A percentile compares a stretch with the other conserved stretches of the same genome.
Evolutionary conservation across 2,329 filamentous ascomycete genomes (phyloP).

Genomic region (Orbilia oligospora): DNA sequence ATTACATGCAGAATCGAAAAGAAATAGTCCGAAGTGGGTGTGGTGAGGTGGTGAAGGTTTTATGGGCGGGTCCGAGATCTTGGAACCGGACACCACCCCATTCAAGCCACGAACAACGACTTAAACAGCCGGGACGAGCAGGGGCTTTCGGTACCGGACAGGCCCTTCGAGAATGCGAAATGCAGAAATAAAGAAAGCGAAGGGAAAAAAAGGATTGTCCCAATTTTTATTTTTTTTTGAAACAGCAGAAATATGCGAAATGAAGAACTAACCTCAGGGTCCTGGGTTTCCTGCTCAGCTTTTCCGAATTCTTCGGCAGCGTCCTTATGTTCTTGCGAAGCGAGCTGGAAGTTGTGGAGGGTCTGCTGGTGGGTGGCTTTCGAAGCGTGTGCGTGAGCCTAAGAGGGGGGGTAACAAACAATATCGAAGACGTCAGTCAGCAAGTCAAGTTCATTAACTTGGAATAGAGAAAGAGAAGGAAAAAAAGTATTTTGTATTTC

Average conservation of each 20-base stretch:
- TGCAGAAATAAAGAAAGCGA: neutral
- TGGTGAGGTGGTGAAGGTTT: constrained; percentile 55
- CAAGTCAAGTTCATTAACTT: constrained; percentile 1
- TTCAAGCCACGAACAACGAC: constrained; percentile 57
- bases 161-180: constrained; percentile 40
- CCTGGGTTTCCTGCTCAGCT: constrained; percentile 56
- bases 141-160: constrained; percentile 48
- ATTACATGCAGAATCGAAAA: constrained; percentile 24
- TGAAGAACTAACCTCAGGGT: constrained; percentile 60
- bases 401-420: neutral
- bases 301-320: constrained; percentile 61
- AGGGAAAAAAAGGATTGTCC: constrained; percentile 23
- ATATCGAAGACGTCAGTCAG: constrained; percentile 21
- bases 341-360: constrained; percentile 61
- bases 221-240: no score
- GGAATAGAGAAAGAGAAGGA: no score
- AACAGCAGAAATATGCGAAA: constrained; percentile 57
- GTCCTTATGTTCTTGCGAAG: constrained; percentile 60
- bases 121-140: constrained; percentile 40
- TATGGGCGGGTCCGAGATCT: constrained; percentile 60
- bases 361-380: constrained; percentile 60
- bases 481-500: neutral
- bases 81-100: constrained; percentile 47
- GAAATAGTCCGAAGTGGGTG: constrained; percentile 22
- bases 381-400: constrained; percentile 61